Conservation (phyloP, 139 green algal species). For the Chlamydomonas sp. region DNA sequence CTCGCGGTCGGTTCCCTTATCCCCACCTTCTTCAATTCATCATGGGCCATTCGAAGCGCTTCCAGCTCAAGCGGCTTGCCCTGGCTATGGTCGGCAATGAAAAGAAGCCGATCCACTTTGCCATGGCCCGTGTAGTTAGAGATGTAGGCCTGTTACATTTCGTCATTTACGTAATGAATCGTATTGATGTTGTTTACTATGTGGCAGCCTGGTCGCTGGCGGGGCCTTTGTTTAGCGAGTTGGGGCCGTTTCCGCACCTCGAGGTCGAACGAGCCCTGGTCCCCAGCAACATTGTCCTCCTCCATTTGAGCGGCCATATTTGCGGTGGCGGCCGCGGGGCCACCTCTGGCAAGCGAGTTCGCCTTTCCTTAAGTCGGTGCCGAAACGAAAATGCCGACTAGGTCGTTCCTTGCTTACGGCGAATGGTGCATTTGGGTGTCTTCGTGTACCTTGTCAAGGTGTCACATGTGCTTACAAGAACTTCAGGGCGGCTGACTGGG, state of each 20-base stretch:
- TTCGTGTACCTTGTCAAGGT: too few species aligned
- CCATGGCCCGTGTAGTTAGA: constrained; percentile 75
- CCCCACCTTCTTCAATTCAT: constrained; percentile 74
- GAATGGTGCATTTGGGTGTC: too few species aligned
- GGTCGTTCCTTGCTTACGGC: too few species aligned
- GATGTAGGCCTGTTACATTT: constrained; percentile 72
- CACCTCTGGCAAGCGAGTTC: background rate
- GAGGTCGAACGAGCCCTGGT: constrained; percentile 48
- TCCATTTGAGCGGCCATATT: constrained; percentile 38
- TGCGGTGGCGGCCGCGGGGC: background rate
- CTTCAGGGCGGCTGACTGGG: too few species aligned
- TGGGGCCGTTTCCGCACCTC: constrained; percentile 34
- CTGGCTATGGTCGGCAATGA: constrained; percentile 69
- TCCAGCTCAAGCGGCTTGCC: constrained; percentile 77
- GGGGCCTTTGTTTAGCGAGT: too few species aligned
- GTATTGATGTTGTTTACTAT: background rate
- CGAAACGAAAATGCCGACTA: too few species aligned
- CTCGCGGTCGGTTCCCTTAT: too few species aligned
- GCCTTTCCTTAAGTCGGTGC: too few species aligned
- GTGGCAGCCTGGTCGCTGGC: too few species aligned
- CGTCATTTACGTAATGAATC: background rate
- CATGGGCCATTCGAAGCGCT: constrained; percentile 76
- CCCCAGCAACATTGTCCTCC: constrained; percentile 14
- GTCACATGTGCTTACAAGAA: too few species aligned
- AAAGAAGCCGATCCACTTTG: constrained; percentile 78